Conservation (phyloP, 2,329 filamentous ascomycete species). For the Hypoxylon sp. region DNA sequence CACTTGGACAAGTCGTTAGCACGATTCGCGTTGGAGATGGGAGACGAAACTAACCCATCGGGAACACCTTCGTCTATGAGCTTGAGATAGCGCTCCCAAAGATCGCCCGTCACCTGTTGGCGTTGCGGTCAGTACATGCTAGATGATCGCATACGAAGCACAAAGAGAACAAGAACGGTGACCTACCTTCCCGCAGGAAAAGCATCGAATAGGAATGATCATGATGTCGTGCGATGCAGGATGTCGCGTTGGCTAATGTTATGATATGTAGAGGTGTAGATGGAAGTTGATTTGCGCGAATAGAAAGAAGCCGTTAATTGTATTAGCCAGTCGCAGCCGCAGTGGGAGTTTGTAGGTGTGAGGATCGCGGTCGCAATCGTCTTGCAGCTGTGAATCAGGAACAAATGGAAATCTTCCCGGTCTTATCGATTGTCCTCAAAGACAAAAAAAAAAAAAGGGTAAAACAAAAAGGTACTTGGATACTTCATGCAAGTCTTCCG, state of each 20-base stretch:
- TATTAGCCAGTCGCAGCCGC: neutral
- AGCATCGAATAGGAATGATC: conserved; percentile 99
- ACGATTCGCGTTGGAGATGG: neutral
- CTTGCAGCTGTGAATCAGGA: neutral
- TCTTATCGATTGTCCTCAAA: neutral
- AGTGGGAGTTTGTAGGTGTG: neutral
- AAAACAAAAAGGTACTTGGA: too few species aligned
- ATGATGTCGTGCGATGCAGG: conserved; percentile 65
- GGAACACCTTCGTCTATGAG: conserved; percentile 80
- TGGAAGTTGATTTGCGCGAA: conserved; percentile 22
- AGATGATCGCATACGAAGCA: conserved; percentile 23
- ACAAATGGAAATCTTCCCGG: neutral
- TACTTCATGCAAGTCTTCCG: conserved; percentile 12
- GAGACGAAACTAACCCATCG: conserved; percentile 69
- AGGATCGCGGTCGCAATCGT: neutral
- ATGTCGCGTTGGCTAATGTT: neutral
- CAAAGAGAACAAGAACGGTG: conserved; percentile 9
- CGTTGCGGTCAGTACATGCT: conserved; percentile 13
- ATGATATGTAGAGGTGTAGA: conserved; percentile 17
- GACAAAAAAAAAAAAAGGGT: neutral
- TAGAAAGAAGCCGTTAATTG: neutral
- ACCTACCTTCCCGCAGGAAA: conserved; percentile 96
- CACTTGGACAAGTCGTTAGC: conserved; percentile 62
- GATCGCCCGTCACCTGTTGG: conserved; percentile 87
- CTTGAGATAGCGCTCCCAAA: conserved; percentile 95